phyloP scores from a whole-genome alignment of 83 land plant species.

The Picea mariana region DNA sequence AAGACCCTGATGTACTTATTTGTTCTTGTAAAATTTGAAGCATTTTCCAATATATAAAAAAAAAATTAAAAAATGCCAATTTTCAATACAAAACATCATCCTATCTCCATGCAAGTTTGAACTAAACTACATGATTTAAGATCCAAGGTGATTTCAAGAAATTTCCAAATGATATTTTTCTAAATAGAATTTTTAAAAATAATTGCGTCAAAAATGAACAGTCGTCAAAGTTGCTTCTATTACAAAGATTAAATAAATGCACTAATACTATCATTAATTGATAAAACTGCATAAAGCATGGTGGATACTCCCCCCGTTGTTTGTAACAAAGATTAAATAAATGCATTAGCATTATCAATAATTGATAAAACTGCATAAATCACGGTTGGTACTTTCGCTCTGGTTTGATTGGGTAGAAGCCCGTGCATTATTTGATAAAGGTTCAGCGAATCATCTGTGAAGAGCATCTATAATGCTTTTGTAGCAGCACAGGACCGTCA shows the following conservation, averaged over 20 bases:
- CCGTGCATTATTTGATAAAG: background rate
- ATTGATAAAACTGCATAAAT: background rate
- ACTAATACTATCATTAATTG: no score
- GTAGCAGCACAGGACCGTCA: slow-evolving; percentile 3
- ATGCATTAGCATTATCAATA: background rate
- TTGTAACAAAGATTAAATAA: background rate
- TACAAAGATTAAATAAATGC: background rate
- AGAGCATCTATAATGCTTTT: slow-evolving; percentile 1
- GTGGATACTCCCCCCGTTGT: background rate
- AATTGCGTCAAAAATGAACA: background rate
- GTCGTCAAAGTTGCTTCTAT: background rate
- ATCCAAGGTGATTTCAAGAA: background rate
- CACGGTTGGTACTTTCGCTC: no score
- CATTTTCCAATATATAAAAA: no score
- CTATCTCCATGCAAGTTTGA: background rate
- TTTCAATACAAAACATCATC: background rate
- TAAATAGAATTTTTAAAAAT: background rate
- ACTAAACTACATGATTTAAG: background rate
- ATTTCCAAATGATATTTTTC: background rate
- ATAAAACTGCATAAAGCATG: no score
- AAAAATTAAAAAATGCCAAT: no score
- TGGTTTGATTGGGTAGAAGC: background rate
- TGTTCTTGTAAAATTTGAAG: no score
- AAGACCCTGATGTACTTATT: no score
- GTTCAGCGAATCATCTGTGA: background rate